phyloP scores from a whole-genome alignment of 176 grass and related monocot species.

The Phoenix roebelenii region DNA sequence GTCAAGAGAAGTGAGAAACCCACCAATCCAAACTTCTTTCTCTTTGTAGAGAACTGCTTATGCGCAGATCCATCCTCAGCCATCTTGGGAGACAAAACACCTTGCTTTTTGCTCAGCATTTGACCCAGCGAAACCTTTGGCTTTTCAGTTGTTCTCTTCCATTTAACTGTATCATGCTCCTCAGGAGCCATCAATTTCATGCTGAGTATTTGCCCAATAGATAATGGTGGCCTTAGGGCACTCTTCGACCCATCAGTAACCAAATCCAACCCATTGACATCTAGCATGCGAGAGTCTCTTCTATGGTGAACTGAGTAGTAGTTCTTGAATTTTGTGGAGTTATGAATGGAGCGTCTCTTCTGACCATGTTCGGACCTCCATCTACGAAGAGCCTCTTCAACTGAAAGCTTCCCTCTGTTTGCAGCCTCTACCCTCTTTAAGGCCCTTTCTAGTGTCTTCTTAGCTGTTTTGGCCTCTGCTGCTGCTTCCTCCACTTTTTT shows the following conservation, averaged over 20 bases:
- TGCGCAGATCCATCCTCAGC: conserved; percentile 16
- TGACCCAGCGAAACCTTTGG: conserved; percentile 63
- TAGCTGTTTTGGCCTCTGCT: conserved; percentile 57
- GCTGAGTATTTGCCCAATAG: conserved; percentile 86
- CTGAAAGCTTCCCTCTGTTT: conserved; percentile 46
- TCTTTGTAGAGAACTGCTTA: conserved; percentile 40
- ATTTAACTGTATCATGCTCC: conserved; percentile 35
- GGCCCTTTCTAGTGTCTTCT: conserved; percentile 55
- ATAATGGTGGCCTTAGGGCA: conserved; percentile 43
- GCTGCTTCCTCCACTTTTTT: conserved; percentile 53
- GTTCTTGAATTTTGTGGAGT: conserved; percentile 59
- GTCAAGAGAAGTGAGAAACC: conserved; percentile 55
- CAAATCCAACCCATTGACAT: conserved; percentile 18
- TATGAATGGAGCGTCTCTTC: conserved; percentile 22
- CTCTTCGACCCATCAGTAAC: conserved; percentile 27
- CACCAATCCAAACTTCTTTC: conserved; percentile 61
- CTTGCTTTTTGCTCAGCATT: conserved; percentile 63
- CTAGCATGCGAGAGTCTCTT: conserved; percentile 8
- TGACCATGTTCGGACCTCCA: conserved; percentile 51
- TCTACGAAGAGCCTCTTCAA: conserved; percentile 55
- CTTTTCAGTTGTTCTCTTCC: conserved; percentile 33
- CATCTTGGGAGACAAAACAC: conserved; percentile 1
- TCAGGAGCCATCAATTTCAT: conserved; percentile 73
- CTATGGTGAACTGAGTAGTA: conserved; percentile 19
- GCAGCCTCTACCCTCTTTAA: conserved; percentile 61